Percentiles rank a stretch among this genome's conserved stretches.
phyloP scores from a whole-genome alignment of 306 rosid species.

The Cotoneaster glaucophyllus region DNA sequence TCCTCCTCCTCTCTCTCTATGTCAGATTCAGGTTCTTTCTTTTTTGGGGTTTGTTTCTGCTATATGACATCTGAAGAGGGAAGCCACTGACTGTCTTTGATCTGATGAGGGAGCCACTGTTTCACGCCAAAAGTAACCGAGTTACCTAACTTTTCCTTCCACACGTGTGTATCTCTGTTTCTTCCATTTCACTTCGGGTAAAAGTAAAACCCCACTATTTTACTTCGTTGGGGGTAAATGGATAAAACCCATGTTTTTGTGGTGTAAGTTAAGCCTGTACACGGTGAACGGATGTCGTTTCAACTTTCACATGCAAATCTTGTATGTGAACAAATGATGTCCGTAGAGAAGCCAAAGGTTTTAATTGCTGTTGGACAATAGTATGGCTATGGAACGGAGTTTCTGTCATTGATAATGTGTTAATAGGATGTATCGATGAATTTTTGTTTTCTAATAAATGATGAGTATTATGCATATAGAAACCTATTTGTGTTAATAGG shows the following conservation, averaged over 20 bases:
- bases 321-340: not conserved
- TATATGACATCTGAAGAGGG: not conserved
- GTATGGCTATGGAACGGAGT: too few species aligned
- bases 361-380: not conserved
- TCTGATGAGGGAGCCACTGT: not conserved
- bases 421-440: too few species aligned
- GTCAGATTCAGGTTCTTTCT: not conserved
- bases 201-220: not conserved
- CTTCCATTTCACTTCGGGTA: not conserved
- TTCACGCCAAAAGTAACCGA: not conserved
- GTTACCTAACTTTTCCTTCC: slow-evolving; percentile 1
- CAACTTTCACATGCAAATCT: not conserved
- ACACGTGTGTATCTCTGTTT: not conserved
- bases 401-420: too few species aligned
- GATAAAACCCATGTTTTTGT: not conserved
- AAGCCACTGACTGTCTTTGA: not conserved
- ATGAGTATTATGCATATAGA: too few species aligned
- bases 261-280: not conserved
- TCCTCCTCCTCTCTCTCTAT: not conserved
- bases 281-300: not conserved
- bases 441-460: too few species aligned
- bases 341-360: not conserved
- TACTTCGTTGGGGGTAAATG: not conserved
- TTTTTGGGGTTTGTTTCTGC: not conserved
- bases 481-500: too few species aligned